Percentiles rank a stretch among this genome's conserved stretches.
Evolutionary conservation across 176 grass and related monocot genomes (phyloP).

Genomic region (Saccharum officinarum): DNA sequence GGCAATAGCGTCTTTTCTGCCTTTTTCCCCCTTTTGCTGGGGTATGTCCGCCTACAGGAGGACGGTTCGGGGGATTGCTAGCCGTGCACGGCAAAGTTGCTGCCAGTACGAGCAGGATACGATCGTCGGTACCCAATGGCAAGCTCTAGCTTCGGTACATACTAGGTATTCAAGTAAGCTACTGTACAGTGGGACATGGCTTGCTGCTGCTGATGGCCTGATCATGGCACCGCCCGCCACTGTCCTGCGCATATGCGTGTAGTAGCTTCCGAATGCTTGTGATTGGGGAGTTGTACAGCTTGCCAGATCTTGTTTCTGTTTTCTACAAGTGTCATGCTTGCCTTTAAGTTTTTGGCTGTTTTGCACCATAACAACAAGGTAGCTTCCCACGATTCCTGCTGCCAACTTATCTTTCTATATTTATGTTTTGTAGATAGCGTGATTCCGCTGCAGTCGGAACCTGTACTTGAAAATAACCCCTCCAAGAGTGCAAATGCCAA

Average conservation of each 20-base stretch:
- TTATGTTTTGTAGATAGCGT: conserved; percentile 32
- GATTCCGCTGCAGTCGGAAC: conserved; percentile 32
- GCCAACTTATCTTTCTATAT: neutral
- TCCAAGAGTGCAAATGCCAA: conserved; percentile 40
- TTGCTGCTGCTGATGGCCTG: neutral
- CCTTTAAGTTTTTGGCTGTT: neutral
- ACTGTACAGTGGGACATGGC: neutral
- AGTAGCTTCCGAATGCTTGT: neutral
- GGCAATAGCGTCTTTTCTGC: neutral
- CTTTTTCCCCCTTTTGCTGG: neutral
- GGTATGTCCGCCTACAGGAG: neutral
- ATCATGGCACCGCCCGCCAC: neutral
- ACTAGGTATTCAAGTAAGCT: neutral
- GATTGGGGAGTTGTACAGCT: neutral
- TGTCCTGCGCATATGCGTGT: neutral
- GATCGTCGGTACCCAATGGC: neutral
- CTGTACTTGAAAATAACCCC: conserved; percentile 56
- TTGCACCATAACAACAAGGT: neutral
- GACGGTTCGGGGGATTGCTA: neutral
- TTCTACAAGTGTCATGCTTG: neutral
- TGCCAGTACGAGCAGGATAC: neutral
- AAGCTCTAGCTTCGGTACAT: neutral
- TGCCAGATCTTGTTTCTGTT: neutral
- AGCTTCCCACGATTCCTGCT: neutral
- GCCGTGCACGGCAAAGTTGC: neutral